Evolutionary conservation across 768 basidiomycete species (phyloP).

Genomic region (Rhizopogon rudus): DNA sequence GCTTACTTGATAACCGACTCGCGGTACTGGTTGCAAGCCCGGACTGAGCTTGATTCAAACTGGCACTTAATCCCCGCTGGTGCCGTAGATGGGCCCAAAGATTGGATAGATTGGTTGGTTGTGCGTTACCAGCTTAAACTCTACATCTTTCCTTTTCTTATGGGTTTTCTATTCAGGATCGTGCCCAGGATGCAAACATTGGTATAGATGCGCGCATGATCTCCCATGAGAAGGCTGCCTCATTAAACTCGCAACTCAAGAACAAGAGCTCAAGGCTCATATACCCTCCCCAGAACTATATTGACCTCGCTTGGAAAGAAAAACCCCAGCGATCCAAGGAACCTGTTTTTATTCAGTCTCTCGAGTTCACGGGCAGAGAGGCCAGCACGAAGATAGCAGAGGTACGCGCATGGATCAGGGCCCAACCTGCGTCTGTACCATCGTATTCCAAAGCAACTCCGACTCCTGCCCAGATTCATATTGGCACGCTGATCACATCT

Average conservation of each 20-base stretch:
- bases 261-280: constrained; percentile 59
- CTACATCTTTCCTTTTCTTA: background rate
- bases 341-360: constrained; percentile 59
- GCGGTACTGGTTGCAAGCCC: constrained; percentile 80
- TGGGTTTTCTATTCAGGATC: constrained; percentile 29
- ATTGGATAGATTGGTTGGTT: constrained; percentile 79
- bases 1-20: constrained; percentile 81
- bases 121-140: constrained; percentile 30
- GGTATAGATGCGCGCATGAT: constrained; percentile 87
- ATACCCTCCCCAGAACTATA: constrained; percentile 78
- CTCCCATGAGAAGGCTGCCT: constrained; percentile 63
- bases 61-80: constrained; percentile 69
- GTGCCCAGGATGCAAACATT: constrained; percentile 42
- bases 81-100: constrained; percentile 45
- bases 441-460: constrained; percentile 61
- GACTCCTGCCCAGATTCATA: constrained; percentile 56
- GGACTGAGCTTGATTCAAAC: constrained; percentile 61
- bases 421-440: constrained; percentile 52
- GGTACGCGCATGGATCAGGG: constrained; percentile 65
- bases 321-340: constrained; percentile 67
- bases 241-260: constrained; percentile 52
- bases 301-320: constrained; percentile 79
- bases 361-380: constrained; percentile 67
- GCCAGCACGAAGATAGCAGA: constrained; percentile 65
- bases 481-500: constrained; percentile 63